Percentiles rank a stretch among this genome's conserved stretches.
These are phyloP conservation scores for Basidioascus undulatus DNA, from an alignment of 768 basidiomycete species.

Conservation along the genomic window DNA sequence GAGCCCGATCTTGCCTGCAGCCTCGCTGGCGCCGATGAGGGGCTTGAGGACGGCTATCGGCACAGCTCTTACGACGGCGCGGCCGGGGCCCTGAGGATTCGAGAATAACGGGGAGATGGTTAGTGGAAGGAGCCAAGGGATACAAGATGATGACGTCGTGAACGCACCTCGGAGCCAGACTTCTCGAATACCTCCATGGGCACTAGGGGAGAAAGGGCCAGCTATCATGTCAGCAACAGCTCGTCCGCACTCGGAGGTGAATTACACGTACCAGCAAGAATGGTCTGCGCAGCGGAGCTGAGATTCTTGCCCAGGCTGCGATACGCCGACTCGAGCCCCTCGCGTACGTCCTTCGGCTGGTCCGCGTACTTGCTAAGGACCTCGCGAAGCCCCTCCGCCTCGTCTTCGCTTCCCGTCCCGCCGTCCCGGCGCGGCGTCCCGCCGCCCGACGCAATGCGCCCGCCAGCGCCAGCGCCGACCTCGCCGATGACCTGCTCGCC, in stretches of 20 bases:
- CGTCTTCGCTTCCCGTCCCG: too few species aligned
- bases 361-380: conserved; percentile 57
- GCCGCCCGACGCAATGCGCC: not conserved
- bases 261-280: too few species aligned
- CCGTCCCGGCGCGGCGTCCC: too few species aligned
- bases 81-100: conserved; percentile 53
- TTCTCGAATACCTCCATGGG: conserved; percentile 98
- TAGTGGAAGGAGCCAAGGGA: conserved; percentile 2
- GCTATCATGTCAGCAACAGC: too few species aligned
- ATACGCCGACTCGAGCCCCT: conserved; percentile 83
- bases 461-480: conserved; percentile 27
- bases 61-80: conserved; percentile 83
- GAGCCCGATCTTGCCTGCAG: conserved; percentile 80
- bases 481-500: conserved; percentile 31
- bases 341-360: conserved; percentile 58
- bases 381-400: too few species aligned
- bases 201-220: too few species aligned
- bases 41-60: conserved; percentile 92
- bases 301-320: conserved; percentile 63
- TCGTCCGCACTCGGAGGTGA: too few species aligned
- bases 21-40: conserved; percentile 94
- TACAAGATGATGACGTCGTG: not conserved
- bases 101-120: not conserved
- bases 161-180: conserved; percentile 61
- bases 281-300: conserved; percentile 87